Evolutionary conservation across 1,284 basidiomycete species (phyloP), one percentile per base, ranked within the genome.

Genomic region (Coniferiporia sulphurascens): DNA sequence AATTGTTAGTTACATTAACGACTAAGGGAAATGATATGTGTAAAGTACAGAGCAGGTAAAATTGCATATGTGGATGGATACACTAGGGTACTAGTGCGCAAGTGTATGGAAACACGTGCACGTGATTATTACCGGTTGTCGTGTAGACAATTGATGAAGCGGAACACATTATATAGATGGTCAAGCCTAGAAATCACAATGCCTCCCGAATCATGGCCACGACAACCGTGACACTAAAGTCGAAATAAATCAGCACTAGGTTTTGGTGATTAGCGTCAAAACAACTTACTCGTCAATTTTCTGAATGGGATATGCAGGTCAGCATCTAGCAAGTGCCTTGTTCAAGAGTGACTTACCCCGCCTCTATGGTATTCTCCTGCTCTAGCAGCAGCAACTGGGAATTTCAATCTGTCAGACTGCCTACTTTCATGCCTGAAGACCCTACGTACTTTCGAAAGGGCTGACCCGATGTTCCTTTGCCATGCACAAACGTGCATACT

Each of bases 401-500:
- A 21, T 61, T 41, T 57, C n/a, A 43, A 44, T 58, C 43, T 59
- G 32, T 60, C 7, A 36, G 41, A 19, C 21, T 57, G 2, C 32
- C 51, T 17, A 13, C 32, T 4, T 13, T 38, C 3, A 48, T 60
- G 43, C 43, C 17, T 17, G 32, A 41, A 55, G 15, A 27, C 27
- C 22, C 32, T 38, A 74, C 84, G 67, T 70, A 82, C 87, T 76
- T 72, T 87, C 83, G 66, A 91, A 91, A 1, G 89, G 89, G 67
- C 85, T 89, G 21, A 80, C 75, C 63, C 84, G 76, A 48, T 72
- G 77, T 61, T 76, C 79, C 64, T 83, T 85, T 61, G 74, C 73
- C 86, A 90, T 90, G 68, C 87, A 89, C 36, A 76, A 71, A 58
- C 78, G 78, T 1, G 91, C 82, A 67, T 89, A 89, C 35, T 85